phyloP scores from a whole-genome alignment of 169 alveolate species.

The Eimeria sp. region DNA sequence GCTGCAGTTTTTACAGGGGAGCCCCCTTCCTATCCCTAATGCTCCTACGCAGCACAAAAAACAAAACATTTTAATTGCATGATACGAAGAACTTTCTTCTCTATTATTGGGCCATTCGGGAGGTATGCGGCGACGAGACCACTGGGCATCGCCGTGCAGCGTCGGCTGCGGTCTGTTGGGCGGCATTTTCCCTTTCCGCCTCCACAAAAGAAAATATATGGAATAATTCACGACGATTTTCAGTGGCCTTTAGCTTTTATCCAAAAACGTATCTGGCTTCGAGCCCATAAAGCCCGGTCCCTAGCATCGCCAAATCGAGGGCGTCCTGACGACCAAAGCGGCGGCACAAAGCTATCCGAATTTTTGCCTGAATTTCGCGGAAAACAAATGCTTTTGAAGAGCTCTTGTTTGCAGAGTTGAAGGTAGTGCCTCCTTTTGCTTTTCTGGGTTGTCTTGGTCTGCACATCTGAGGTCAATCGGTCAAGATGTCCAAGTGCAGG shows the following conservation, averaged over 20 bases:
- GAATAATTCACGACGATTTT: background rate
- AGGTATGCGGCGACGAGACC: background rate
- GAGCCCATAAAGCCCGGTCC: background rate
- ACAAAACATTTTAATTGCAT: background rate
- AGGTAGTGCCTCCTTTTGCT: background rate
- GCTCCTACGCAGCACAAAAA: background rate
- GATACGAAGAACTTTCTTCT: background rate
- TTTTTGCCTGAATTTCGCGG: background rate
- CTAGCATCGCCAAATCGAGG: background rate
- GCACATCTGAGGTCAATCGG: background rate
- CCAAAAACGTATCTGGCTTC: background rate
- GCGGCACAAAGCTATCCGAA: background rate
- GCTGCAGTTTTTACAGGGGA: background rate
- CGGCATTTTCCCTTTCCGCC: background rate
- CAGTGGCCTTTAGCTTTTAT: background rate
- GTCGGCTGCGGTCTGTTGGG: slow-evolving; percentile 13
- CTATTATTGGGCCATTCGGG: background rate
- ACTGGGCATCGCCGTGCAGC: slow-evolving; percentile 13
- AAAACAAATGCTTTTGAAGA: background rate
- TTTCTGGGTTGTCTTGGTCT: background rate
- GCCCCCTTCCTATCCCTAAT: background rate
- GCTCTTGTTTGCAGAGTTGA: too few relatives aligned
- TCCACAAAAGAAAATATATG: background rate
- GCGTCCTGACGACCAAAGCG: background rate
- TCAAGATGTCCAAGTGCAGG: slow-evolving; percentile 36